phyloP scores from a whole-genome alignment of 768 basidiomycete genomes.

The Lactarius deliciosus region DNA sequence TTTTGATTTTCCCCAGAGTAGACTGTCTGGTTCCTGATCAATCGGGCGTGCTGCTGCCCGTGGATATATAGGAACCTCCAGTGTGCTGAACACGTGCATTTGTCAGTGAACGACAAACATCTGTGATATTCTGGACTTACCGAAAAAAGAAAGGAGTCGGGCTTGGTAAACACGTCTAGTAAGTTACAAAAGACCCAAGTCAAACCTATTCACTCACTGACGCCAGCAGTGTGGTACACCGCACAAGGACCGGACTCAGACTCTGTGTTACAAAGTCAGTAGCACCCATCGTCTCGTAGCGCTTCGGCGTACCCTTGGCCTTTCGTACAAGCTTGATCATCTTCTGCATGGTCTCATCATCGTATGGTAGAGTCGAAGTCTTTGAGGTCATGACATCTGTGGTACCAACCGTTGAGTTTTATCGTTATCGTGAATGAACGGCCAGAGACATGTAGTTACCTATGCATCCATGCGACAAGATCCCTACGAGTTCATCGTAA shows the following conservation, averaged over 20 bases:
- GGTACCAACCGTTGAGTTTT: not conserved
- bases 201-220: not conserved
- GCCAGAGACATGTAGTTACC: slow-evolving; percentile 32
- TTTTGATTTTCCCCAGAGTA: not conserved
- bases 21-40: not conserved
- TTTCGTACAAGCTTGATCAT: slow-evolving; percentile 1
- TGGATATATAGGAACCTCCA: slow-evolving; percentile 11
- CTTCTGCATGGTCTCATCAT: not conserved
- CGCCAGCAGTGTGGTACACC: not conserved
- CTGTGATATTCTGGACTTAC: not conserved
- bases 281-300: no score
- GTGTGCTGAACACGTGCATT: not conserved
- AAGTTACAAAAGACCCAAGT: not conserved
- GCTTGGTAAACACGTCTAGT: not conserved
- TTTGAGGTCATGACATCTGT: slow-evolving; percentile 6
- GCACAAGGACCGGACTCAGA: not conserved
- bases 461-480: slow-evolving; percentile 40
- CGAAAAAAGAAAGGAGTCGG: slow-evolving; percentile 1
- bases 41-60: not conserved
- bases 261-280: not conserved
- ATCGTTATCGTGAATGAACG: not conserved
- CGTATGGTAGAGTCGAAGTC: slow-evolving; percentile 3
- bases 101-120: not conserved
- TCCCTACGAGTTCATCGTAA: slow-evolving; percentile 39
- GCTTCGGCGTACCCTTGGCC: not conserved